These are phyloP conservation scores for Ciborinia camelliae DNA, from an alignment of 2,329 filamentous ascomycete genomes.

Conservation along the genomic window DNA sequence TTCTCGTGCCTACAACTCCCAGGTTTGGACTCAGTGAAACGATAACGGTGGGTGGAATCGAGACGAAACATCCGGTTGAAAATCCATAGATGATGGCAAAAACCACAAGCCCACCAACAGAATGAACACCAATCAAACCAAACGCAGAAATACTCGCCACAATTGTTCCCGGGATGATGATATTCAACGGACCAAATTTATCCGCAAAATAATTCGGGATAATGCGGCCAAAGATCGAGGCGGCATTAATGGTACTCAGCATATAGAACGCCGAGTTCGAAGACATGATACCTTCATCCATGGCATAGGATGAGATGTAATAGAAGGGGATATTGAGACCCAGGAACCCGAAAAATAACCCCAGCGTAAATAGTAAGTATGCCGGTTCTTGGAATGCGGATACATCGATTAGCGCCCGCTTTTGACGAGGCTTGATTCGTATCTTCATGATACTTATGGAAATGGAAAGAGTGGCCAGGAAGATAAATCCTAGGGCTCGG, in stretches of 20 bases:
- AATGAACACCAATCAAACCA: constrained; percentile 22
- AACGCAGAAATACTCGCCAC: constrained; percentile 21
- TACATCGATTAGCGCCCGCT: constrained; percentile 9
- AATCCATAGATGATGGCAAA: constrained; percentile 26
- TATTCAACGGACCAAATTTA: constrained; percentile 27
- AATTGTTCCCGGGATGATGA: constrained; percentile 37
- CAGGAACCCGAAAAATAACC: constrained; percentile 44
- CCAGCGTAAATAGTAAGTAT: constrained; percentile 41
- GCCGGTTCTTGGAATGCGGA: constrained; percentile 18
- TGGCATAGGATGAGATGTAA: constrained; percentile 26
- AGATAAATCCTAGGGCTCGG: constrained; percentile 32
- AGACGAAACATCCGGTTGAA: constrained; percentile 25
- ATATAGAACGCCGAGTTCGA: constrained; percentile 26
- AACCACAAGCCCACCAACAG: constrained; percentile 21
- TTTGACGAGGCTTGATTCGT: constrained; percentile 57
- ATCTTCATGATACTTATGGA: constrained; percentile 41
- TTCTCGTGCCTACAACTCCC: constrained; percentile 20
- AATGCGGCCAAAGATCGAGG: constrained; percentile 27
- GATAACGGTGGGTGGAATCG: constrained; percentile 23
- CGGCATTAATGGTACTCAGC: constrained; percentile 27
- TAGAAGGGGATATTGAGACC: constrained; percentile 29
- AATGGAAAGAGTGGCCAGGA: constrained; percentile 27
- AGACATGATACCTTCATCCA: constrained; percentile 19
- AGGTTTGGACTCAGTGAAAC: constrained; percentile 19
- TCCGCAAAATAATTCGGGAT: constrained; percentile 27